Conservation (phyloP, 495 filamentous ascomycete genomes). For the Beverwykella pulmonaria region DNA sequence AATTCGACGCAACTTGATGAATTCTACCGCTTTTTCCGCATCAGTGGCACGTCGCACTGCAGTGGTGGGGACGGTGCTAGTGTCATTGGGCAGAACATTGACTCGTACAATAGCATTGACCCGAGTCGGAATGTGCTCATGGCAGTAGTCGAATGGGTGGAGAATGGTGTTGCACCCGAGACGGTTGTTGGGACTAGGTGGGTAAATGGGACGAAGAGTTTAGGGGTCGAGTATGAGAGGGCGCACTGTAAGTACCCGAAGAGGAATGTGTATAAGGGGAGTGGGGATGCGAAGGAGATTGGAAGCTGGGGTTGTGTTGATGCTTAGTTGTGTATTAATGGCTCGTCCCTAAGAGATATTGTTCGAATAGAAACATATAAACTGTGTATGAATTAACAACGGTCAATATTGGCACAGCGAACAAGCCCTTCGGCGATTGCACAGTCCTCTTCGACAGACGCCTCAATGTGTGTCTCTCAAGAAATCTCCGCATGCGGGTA, state of each 20-base stretch:
- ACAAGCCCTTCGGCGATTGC: too few species aligned
- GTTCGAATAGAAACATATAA: too few species aligned
- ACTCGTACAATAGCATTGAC: slow-evolving; percentile 18
- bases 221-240: slow-evolving; percentile 18
- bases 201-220: slow-evolving; percentile 21
- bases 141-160: slow-evolving; percentile 64
- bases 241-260: slow-evolving; percentile 33
- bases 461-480: too few species aligned
- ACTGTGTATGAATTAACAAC: too few species aligned
- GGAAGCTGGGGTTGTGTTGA: slow-evolving; percentile 44
- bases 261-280: slow-evolving; percentile 22
- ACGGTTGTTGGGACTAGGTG: slow-evolving; percentile 25
- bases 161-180: slow-evolving; percentile 59
- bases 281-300: slow-evolving; percentile 52
- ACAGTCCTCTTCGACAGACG: too few species aligned
- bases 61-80: slow-evolving; percentile 56
- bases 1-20: slow-evolving; percentile 52
- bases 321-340: too few species aligned
- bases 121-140: slow-evolving; percentile 38
- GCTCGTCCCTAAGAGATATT: too few species aligned
- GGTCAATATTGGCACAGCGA: too few species aligned
- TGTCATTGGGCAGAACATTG: slow-evolving; percentile 54
- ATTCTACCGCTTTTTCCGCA: slow-evolving; percentile 64
- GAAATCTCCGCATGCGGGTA: too few species aligned
- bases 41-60: slow-evolving; percentile 61